phyloP scores from a whole-genome alignment of 352 stramenopile genomes.

The Phytophthora uliginosa region DNA sequence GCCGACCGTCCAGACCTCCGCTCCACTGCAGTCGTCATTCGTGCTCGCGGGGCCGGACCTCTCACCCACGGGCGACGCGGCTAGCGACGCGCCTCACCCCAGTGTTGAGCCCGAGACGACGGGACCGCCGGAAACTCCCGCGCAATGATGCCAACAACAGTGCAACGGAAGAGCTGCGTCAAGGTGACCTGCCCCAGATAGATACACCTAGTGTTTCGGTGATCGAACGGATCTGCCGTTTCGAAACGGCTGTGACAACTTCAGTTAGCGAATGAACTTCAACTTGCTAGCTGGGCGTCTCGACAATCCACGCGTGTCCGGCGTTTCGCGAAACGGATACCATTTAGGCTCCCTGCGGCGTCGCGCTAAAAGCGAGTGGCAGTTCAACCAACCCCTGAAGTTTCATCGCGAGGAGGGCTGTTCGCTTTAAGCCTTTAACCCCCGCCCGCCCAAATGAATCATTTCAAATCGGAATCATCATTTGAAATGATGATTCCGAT shows the following conservation, averaged over 20 bases:
- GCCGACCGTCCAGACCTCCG: conserved; percentile 9
- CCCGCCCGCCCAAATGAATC: too few species aligned
- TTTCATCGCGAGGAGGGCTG: neutral
- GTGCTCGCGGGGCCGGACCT: conserved; percentile 40
- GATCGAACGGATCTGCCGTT: conserved; percentile 14
- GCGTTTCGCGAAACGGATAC: conserved; percentile 14
- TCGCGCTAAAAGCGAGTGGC: conserved; percentile 1
- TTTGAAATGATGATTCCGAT: neutral
- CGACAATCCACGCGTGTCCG: conserved; percentile 3
- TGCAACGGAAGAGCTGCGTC: neutral
- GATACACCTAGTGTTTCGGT: conserved; percentile 1
- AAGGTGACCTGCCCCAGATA: neutral
- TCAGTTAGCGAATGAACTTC: conserved; percentile 13
- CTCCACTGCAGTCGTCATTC: conserved; percentile 59
- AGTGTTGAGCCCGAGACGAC: neutral
- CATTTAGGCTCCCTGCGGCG: neutral
- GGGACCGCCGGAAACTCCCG: conserved; percentile 3
- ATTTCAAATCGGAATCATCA: too few species aligned
- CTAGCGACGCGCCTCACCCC: neutral
- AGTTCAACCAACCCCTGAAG: conserved; percentile 4
- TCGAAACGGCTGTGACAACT: conserved; percentile 23
- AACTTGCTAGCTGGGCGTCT: conserved; percentile 18
- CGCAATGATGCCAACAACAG: neutral
- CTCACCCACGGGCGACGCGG: neutral
- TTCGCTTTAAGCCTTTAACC: neutral